Base-by-base conservation (phyloP, 2,329 filamentous ascomycete genomes). In the Fusarium sp. region DNA sequence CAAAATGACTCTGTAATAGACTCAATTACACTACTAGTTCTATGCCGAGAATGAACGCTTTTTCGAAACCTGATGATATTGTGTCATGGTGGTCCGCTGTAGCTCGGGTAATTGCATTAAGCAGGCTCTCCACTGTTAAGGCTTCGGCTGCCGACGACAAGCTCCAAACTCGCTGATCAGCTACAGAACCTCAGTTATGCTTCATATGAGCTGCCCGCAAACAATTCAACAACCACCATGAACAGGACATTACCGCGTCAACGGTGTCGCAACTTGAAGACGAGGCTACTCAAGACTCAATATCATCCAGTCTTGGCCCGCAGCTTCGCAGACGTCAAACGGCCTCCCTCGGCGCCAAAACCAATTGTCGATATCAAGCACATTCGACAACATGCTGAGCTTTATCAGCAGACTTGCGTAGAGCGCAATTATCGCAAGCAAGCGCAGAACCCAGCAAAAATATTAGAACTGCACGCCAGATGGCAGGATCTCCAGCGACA, bases 281-380 rank as follows among this genome's bases (percentile, higher is more conserved):
- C 67, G 25, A 65, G 50, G 54, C 44, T 59, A 39, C 27, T 22
- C 22, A 35, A 11, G 23, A 50, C 68, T 27, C n/a, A n/a, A n/a
- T 37, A 37, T 37, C 61, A 55, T 10, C 52, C 62, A 4, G 44
- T 55, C 51, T 37, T 64, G 35, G 40, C 35, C 43, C 74, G 73
- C 44, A 48, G 65, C 59, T 72, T 75, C 39, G 68, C 72, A 47
- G 74, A 76, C 46, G 54, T 61, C 44, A 78, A 77, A 59, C 85
- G 90, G 39, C 91, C 92, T 6, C 84, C 91, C 3, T 90, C 87
- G 52, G 94, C 92, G 15, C 94, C 93, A 13, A 95, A 93, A 77
- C 88, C 92, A 25, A 86, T 86, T 46, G 86, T 96, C 70, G 92
- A 97, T 81, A 86, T 97, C 76, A 95, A 93, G 78, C 91, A 96